phyloP scores from a whole-genome alignment of 1,284 basidiomycete species.

The Malassezia pachydermatis region DNA sequence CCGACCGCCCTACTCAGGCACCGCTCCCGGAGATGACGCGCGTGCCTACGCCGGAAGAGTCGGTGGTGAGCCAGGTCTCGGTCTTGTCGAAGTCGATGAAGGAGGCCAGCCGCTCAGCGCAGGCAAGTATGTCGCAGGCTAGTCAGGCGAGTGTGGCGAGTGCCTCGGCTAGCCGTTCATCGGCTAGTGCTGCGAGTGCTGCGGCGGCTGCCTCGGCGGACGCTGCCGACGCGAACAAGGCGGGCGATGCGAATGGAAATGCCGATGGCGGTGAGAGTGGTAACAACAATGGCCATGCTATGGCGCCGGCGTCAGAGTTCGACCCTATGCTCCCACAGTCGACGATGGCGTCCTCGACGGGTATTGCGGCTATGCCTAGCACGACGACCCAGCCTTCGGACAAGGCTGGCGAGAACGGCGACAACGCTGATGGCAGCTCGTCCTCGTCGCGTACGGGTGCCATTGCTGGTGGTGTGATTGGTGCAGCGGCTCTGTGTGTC shows the following conservation, averaged over 20 bases:
- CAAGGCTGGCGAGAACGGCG: background rate
- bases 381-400: background rate
- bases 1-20: background rate
- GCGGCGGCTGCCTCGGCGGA: background rate
- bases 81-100: background rate
- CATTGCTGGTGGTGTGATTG: slow-evolving; percentile 36
- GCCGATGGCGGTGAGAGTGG: background rate
- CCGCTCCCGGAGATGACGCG: slow-evolving; percentile 4
- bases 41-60: slow-evolving; percentile 4
- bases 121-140: background rate
- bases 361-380: no score
- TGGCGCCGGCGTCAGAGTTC: background rate
- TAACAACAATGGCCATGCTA: background rate
- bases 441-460: slow-evolving; percentile 21
- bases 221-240: background rate
- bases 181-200: background rate
- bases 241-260: background rate
- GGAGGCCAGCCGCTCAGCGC: background rate
- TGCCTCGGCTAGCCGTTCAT: slow-evolving; percentile 1
- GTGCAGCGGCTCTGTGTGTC: slow-evolving; percentile 31
- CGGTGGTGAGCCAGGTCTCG: background rate
- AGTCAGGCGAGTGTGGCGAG: background rate
- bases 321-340: background rate
- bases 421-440: background rate
- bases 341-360: background rate